Conservation (phyloP, 495 filamentous ascomycete species). For the Neurospora pannonica region DNA sequence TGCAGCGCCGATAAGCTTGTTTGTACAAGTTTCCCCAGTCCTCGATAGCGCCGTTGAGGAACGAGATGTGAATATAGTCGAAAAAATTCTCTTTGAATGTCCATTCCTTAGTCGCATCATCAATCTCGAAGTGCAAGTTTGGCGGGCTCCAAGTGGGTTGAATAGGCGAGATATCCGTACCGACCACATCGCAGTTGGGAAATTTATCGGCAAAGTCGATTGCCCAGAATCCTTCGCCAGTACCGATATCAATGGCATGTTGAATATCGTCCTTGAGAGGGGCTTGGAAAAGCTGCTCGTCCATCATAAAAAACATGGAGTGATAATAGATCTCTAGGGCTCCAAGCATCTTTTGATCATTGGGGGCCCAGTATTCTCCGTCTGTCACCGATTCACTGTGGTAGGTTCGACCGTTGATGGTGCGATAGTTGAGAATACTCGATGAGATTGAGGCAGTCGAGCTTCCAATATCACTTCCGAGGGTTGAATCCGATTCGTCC, state of each 20-base stretch:
- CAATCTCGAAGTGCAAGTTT: conserved; percentile 40
- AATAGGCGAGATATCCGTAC: conserved; percentile 45
- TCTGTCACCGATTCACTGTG: conserved; percentile 13
- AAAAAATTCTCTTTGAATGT: conserved; percentile 42
- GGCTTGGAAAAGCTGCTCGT: not conserved
- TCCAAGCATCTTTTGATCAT: not conserved
- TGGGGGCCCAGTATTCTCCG: not conserved
- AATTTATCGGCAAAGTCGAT: conserved; percentile 47
- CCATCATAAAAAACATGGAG: not conserved
- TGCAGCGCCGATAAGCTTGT: conserved; percentile 23
- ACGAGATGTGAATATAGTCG: conserved; percentile 56
- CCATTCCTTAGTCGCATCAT: conserved; percentile 46
- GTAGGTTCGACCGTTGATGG: conserved; percentile 28
- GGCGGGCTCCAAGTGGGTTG: conserved; percentile 8
- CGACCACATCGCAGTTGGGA: conserved; percentile 41
- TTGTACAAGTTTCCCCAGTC: conserved; percentile 43
- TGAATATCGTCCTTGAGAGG: not conserved
- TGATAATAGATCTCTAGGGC: not conserved
- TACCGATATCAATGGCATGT: not conserved
- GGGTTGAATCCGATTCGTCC: not conserved
- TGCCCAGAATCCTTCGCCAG: not conserved
- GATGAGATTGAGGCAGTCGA: conserved; percentile 34
- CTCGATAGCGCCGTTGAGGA: conserved; percentile 42
- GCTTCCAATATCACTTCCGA: not conserved
- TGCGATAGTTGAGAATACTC: conserved; percentile 34